phyloP scores from a whole-genome alignment of 108 stramenopile species.

The Skeletonema costatum region DNA sequence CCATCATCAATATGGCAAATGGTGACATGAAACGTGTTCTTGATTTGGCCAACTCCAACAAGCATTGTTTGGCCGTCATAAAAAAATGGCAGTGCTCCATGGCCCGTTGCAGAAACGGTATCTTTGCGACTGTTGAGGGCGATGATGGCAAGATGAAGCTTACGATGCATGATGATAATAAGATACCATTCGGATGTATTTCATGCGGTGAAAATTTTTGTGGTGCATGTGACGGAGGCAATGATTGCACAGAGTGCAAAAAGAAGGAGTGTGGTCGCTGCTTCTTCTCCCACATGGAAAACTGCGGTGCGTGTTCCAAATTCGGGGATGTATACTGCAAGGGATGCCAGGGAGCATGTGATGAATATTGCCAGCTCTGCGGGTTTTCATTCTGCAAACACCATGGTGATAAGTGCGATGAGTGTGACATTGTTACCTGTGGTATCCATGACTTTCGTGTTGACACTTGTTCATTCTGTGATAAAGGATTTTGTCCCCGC shows the following conservation, averaged over 20 bases:
- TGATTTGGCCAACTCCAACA: too few relatives aligned
- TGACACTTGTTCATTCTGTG: not conserved
- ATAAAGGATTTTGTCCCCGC: not conserved
- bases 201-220: not conserved
- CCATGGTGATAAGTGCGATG: not conserved
- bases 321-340: not conserved
- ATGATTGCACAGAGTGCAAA: not conserved
- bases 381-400: not conserved
- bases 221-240: not conserved
- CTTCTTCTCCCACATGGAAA: not conserved
- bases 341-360: not conserved
- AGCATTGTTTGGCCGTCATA: too few relatives aligned
- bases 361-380: not conserved
- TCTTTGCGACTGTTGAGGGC: too few relatives aligned
- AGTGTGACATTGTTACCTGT: not conserved
- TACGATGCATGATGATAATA: too few relatives aligned
- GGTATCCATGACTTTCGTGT: not conserved
- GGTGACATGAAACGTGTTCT: too few relatives aligned
- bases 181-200: not conserved
- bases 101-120: too few relatives aligned
- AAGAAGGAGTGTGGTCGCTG: not conserved
- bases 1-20: too few relatives aligned
- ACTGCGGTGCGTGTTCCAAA: not conserved
- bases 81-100: too few relatives aligned
- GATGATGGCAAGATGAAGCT: too few relatives aligned